phyloP scores from a whole-genome alignment of 1,284 basidiomycete species.

The Heterobasidion irregulare region DNA sequence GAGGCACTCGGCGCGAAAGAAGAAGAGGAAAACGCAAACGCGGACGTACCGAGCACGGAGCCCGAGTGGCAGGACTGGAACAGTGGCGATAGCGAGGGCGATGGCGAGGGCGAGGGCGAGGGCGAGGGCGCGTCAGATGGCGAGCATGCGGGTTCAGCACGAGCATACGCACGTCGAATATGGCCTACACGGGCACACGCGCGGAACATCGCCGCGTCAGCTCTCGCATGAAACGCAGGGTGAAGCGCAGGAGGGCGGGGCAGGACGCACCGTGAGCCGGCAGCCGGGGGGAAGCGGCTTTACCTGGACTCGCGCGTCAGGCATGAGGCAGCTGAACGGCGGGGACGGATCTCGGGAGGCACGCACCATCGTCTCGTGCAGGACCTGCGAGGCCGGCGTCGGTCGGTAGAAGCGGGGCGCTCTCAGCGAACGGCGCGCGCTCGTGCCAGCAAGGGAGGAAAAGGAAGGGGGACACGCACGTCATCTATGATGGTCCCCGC shows the following conservation, averaged over 20 bases:
- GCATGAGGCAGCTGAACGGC: background rate
- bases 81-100: conserved; percentile 2
- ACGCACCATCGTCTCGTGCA: conserved; percentile 53
- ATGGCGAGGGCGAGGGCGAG: background rate
- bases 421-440: background rate
- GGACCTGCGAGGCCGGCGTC: conserved; percentile 27
- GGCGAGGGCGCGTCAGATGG: background rate
- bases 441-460: conserved; percentile 1
- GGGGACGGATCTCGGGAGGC: background rate
- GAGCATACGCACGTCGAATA: conserved; percentile 54
- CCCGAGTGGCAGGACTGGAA: conserved; percentile 55
- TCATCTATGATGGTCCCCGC: conserved; percentile 72
- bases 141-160: background rate
- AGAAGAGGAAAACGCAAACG: too few relatives aligned
- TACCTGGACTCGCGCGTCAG: conserved; percentile 30
- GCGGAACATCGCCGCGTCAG: background rate
- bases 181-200: conserved; percentile 29
- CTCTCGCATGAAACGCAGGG: too few relatives aligned
- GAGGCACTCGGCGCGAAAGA: background rate
- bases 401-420: too few relatives aligned
- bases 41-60: conserved; percentile 43
- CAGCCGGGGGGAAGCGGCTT: conserved; percentile 52
- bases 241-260: background rate
- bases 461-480: conserved; percentile 31
- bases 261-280: conserved; percentile 54